Percentiles rank a stretch among this genome's conserved stretches.
Conservation (phyloP, 345 rosid genomes). For the Euphorbia pulcherrima region DNA sequence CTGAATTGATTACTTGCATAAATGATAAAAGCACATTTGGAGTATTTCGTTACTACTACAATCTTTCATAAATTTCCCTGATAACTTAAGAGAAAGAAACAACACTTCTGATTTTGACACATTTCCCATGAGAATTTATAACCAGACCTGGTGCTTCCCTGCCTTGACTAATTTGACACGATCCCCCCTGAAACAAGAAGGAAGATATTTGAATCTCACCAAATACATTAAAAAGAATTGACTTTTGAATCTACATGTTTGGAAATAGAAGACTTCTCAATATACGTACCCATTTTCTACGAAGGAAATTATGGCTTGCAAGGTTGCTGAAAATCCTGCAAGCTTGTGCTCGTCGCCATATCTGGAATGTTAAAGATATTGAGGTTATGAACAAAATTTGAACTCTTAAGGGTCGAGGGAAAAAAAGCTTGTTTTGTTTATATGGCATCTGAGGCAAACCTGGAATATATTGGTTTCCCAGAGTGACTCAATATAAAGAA, state of each 20-base stretch:
- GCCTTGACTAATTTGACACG: slow-evolving; percentile 77
- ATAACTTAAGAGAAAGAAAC: background rate
- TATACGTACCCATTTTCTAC: slow-evolving; percentile 79
- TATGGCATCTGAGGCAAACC: slow-evolving; percentile 38
- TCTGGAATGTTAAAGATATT: slow-evolving; percentile 37
- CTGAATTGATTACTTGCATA: background rate
- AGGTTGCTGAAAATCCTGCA: slow-evolving; percentile 97
- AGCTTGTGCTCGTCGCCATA: slow-evolving; percentile 98
- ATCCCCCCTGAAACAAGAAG: slow-evolving; percentile 54
- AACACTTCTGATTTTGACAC: background rate
- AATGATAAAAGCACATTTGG: background rate
- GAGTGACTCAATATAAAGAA: slow-evolving; percentile 94
- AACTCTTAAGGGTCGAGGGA: background rate
- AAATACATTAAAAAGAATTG: background rate
- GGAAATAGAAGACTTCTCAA: slow-evolving; percentile 1
- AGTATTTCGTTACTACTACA: background rate
- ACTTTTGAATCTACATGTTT: background rate
- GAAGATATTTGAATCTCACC: slow-evolving; percentile 9
- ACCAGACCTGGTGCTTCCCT: slow-evolving; percentile 81
- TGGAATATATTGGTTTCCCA: slow-evolving; percentile 98
- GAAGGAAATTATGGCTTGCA: slow-evolving; percentile 97
- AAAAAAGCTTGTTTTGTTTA: slow-evolving; percentile 6
- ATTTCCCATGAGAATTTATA: slow-evolving; percentile 6
- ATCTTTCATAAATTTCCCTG: background rate
- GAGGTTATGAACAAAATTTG: background rate